Evolutionary conservation across 768 basidiomycete genomes (phyloP).

Genomic region (Russula foetens): DNA sequence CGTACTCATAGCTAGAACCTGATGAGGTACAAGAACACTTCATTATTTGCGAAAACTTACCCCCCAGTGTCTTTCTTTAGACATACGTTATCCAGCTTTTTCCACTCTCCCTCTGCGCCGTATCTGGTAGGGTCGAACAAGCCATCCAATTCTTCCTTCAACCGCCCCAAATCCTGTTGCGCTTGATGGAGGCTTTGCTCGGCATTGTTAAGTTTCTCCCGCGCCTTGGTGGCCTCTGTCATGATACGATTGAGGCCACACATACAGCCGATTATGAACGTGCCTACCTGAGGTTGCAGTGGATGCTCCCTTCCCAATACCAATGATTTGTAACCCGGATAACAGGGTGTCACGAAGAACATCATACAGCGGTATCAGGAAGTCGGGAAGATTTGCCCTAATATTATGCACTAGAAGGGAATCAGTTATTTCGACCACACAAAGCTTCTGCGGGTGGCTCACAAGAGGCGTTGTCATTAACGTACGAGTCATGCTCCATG

Average conservation of each 20-base stretch:
- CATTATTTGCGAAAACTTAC: conserved; percentile 41
- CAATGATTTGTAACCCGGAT: conserved; percentile 55
- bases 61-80: conserved; percentile 81
- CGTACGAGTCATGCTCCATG: conserved; percentile 66
- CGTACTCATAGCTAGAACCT: conserved; percentile 75
- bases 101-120: conserved; percentile 86
- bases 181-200: conserved; percentile 49
- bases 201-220: conserved; percentile 52
- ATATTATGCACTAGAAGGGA: conserved; percentile 65
- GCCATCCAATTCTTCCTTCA: conserved; percentile 50
- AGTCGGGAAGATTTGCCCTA: conserved; percentile 79
- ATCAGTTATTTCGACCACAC: neutral
- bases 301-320: conserved; percentile 39
- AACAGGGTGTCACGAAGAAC: conserved; percentile 50
- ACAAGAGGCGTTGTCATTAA: conserved; percentile 41
- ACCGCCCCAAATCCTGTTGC: conserved; percentile 44
- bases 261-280: neutral
- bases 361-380: conserved; percentile 65
- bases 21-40: neutral
- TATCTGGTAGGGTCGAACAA: conserved; percentile 61
- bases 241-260: neutral
- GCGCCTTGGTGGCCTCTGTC: conserved; percentile 52
- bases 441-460: conserved; percentile 26
- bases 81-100: conserved; percentile 82
- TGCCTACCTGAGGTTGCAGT: conserved; percentile 36